Percentiles rank a stretch among this genome's conserved stretches.
These are phyloP conservation scores for Saraca asoca DNA, from an alignment of 331 rosid genomes.

Conservation along the genomic window DNA sequence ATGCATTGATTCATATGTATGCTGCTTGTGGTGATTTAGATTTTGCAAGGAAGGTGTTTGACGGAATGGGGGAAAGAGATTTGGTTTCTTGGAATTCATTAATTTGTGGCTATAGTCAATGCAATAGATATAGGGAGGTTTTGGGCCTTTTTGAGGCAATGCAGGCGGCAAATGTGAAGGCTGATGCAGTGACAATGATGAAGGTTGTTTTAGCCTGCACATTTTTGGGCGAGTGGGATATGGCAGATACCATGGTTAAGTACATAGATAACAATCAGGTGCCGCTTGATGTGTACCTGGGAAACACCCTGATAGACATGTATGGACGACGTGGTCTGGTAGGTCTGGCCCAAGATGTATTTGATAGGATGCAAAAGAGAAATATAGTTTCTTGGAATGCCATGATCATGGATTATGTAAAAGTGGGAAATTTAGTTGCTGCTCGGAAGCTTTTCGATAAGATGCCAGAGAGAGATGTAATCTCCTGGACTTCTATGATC, in stretches of 20 bases:
- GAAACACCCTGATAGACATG: slow-evolving; percentile 51
- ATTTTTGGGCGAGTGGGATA: slow-evolving; percentile 38
- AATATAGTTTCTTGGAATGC: slow-evolving; percentile 50
- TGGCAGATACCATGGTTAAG: slow-evolving; percentile 40
- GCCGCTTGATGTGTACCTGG: slow-evolving; percentile 45
- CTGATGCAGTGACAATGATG: slow-evolving; percentile 46
- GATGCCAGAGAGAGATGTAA: slow-evolving; percentile 47
- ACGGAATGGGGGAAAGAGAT: slow-evolving; percentile 45
- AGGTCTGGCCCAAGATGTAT: slow-evolving; percentile 37
- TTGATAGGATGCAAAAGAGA: slow-evolving; percentile 38
- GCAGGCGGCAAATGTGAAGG: slow-evolving; percentile 31
- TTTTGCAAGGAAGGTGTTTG: slow-evolving; percentile 42
- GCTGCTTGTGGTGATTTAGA: slow-evolving; percentile 24
- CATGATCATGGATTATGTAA: slow-evolving; percentile 44
- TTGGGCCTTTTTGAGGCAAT: slow-evolving; percentile 41
- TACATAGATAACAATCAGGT: slow-evolving; percentile 46
- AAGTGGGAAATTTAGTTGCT: slow-evolving; percentile 37
- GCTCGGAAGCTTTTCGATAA: slow-evolving; percentile 37
- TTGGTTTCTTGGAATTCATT: slow-evolving; percentile 54
- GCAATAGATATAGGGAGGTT: slow-evolving; percentile 42
- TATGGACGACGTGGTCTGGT: slow-evolving; percentile 40
- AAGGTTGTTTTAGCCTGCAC: slow-evolving; percentile 43
- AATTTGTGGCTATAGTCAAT: slow-evolving; percentile 46
- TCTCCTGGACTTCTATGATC: slow-evolving; percentile 54
- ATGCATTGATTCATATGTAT: slow-evolving; percentile 38